These are phyloP conservation scores for Aurinia saxatilis DNA, from an alignment of 345 rosid genomes.

Conservation along the genomic window DNA sequence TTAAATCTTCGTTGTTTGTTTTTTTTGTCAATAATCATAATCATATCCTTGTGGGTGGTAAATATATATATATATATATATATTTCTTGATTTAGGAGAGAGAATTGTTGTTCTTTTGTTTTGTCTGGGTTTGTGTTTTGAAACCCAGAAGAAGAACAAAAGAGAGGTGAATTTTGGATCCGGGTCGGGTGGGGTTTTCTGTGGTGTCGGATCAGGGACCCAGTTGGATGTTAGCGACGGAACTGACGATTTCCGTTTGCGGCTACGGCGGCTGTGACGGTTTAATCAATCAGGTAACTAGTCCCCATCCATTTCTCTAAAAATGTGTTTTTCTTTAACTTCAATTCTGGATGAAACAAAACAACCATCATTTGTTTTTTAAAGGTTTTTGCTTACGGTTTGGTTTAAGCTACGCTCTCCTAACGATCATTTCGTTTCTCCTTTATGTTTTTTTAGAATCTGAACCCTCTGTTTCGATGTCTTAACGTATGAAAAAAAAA, in stretches of 20 bases:
- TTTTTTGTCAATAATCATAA: slow-evolving; percentile 25
- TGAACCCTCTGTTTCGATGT: neutral
- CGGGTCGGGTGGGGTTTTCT: slow-evolving; percentile 14
- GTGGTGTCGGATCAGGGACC: slow-evolving; percentile 13
- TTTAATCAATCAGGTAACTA: slow-evolving; percentile 60
- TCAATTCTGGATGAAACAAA: slow-evolving; percentile 13
- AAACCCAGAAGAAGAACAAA: slow-evolving; percentile 13
- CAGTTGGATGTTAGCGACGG: slow-evolving; percentile 21
- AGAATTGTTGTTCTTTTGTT: neutral
- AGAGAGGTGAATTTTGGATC: slow-evolving; percentile 11
- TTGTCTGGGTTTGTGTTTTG: slow-evolving; percentile 20
- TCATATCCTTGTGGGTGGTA: slow-evolving; percentile 29
- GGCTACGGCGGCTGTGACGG: slow-evolving; percentile 29
- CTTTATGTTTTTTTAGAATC: neutral
- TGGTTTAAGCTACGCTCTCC: slow-evolving; percentile 19
- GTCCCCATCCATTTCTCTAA: neutral
- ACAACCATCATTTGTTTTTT: neutral
- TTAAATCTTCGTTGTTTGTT: slow-evolving; percentile 11
- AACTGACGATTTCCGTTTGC: slow-evolving; percentile 25
- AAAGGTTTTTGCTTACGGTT: neutral
- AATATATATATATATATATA: too few relatives aligned
- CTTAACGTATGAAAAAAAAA: slow-evolving; percentile 12
- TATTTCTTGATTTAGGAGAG: slow-evolving; percentile 4
- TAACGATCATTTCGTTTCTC: too few relatives aligned
- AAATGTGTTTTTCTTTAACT: slow-evolving; percentile 12